A percentile compares a stretch with the other conserved stretches of the same genome.
phyloP scores from a whole-genome alignment of 2,329 filamentous ascomycete species.

The Conoideocrella luteorostrata region DNA sequence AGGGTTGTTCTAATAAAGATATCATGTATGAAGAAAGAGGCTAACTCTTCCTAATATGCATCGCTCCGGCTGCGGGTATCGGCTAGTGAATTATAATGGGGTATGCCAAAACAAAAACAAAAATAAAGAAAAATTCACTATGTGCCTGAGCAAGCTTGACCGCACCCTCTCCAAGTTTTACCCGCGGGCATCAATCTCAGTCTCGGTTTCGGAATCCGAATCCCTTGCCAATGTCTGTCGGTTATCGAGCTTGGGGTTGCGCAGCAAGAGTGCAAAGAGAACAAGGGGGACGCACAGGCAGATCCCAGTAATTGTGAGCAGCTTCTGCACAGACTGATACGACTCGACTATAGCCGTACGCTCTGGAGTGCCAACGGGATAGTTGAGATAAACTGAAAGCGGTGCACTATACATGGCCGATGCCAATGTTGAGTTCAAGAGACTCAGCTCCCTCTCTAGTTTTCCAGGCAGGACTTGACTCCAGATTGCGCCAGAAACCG shows the following conservation, averaged over 20 bases:
- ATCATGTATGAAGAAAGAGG: no score
- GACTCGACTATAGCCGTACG: slow-evolving; percentile 49
- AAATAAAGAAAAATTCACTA: no score
- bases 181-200: slow-evolving; percentile 5
- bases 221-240: slow-evolving; percentile 36
- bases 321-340: slow-evolving; percentile 40
- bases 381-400: slow-evolving; percentile 49
- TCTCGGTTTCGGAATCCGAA: slow-evolving; percentile 13
- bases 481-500: slow-evolving; percentile 57
- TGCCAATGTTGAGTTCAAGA: slow-evolving; percentile 38
- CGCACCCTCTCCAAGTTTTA: background rate
- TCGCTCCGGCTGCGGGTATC: no score
- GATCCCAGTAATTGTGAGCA: slow-evolving; percentile 42
- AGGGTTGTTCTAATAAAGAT: no score
- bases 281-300: slow-evolving; percentile 43
- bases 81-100: no score
- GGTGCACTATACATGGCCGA: slow-evolving; percentile 50
- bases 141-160: no score
- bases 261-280: slow-evolving; percentile 32
- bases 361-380: slow-evolving; percentile 41
- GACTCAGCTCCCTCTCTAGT: slow-evolving; percentile 39
- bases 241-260: slow-evolving; percentile 40
- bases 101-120: background rate
- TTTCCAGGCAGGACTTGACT: slow-evolving; percentile 46
- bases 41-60: no score